Base-by-base conservation (phyloP, 2,329 filamentous ascomycete species). In the Aspergillus udagawae region DNA sequence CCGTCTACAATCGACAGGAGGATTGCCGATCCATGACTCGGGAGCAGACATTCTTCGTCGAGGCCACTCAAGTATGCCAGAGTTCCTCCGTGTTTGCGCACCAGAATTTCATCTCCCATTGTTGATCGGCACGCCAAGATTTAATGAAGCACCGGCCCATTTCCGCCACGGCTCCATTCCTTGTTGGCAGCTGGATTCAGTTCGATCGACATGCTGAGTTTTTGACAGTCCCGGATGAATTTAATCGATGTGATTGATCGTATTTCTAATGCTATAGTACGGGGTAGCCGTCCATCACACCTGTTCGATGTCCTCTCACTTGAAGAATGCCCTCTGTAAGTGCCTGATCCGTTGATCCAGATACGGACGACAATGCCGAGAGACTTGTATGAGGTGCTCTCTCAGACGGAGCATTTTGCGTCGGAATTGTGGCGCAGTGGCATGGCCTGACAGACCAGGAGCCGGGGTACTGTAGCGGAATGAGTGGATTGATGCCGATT, bases 401-500 rank as follows among this genome's bases (percentile, higher is more conserved):
- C 14, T 38, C 6, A 38, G 32, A 17, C 32, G 32, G n/a, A 17
- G 12, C 14, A 20, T 44, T 54, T 57, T 42, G 51, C 51, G 51
- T 32, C 35, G 35, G 38, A 45, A 54, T 54, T 51, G 47, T 54
- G 55, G 55, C 52, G 51, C 51, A 51, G 51, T 45, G 53, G n/a
- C 17, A 44, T 57, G 27, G 38, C 54, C 55, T 48, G 55, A 51
- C 55, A 38, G 51, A 48, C 55, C 55, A 54, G 54, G 51, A 48
- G 17, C 32, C 14, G 32, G 32, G 5, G 14, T n/a, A 38, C 14
- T 35, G 14, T 25, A 25, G 32, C 14, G 14, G 4, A 17, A 35
- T 17, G 2, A 17, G 32, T 38, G 32, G 32, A 38, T 17, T 7
- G 32, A 7, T 7, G 14, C 5, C 5, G 14, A 38, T 17, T 38